These are phyloP conservation scores for Leptographium lundbergii DNA, from an alignment of 2,329 filamentous ascomycete species.

Conservation along the genomic window DNA sequence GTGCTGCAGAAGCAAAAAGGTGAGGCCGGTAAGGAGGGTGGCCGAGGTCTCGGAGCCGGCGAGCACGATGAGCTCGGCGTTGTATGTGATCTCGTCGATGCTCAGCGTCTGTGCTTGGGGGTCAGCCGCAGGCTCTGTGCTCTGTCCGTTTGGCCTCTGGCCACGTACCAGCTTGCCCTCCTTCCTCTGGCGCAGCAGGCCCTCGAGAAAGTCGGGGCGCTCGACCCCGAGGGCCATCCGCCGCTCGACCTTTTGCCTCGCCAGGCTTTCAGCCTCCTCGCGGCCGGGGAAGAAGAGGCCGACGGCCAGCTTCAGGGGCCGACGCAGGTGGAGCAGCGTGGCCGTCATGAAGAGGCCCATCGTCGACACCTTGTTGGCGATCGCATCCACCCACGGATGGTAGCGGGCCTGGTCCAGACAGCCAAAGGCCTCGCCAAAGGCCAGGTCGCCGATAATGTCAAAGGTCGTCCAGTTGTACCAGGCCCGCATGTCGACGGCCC, in stretches of 20 bases:
- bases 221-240: constrained; percentile 11
- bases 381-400: constrained; percentile 15
- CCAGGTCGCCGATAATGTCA: constrained; percentile 28
- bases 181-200: constrained; percentile 10
- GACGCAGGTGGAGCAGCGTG: neutral
- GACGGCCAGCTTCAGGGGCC: no score
- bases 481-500: neutral
- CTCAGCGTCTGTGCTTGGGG: neutral
- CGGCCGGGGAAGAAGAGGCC: neutral
- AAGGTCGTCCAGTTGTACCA: constrained; percentile 21
- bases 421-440: constrained; percentile 28
- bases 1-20: constrained; percentile 17
- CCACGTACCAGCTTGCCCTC: neutral
- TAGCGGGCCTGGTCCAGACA: constrained; percentile 17
- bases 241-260: constrained; percentile 3
- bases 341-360: neutral
- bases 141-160: no score
- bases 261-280: neutral
- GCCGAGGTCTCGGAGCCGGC: constrained; percentile 37
- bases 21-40: constrained; percentile 22
- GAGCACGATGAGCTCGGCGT: constrained; percentile 10
- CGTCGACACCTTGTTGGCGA: constrained; percentile 13
- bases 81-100: neutral
- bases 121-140: no score
- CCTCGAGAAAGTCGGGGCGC: constrained; percentile 16